Evolutionary conservation across 768 basidiomycete genomes (phyloP).

Genomic region (Obba rivulosa): DNA sequence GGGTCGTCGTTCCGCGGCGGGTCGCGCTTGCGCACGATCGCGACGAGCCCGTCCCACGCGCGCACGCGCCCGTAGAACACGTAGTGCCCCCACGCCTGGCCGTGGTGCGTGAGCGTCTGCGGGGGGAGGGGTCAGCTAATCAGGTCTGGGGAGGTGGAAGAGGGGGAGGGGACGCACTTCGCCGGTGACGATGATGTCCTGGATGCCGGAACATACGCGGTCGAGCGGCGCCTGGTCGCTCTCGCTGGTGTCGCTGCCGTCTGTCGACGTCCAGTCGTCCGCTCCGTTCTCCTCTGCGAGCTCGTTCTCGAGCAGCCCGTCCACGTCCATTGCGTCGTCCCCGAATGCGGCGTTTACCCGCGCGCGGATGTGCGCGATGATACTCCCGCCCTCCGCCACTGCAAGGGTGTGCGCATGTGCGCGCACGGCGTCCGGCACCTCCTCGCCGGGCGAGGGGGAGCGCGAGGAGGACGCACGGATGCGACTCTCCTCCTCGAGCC

Average conservation of each 20-base stretch:
- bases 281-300: not conserved
- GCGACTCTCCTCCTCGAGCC: not conserved
- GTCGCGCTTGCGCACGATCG: slow-evolving; percentile 26
- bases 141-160: not conserved
- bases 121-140: not conserved
- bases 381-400: not conserved
- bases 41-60: slow-evolving; percentile 32
- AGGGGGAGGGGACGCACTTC: slow-evolving; percentile 31
- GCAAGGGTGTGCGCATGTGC: not conserved
- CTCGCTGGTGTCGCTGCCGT: slow-evolving; percentile 1
- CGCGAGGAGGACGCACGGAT: no score
- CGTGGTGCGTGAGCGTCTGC: slow-evolving; percentile 41
- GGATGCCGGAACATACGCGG: slow-evolving; percentile 45
- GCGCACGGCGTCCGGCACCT: slow-evolving; percentile 1
- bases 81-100: slow-evolving; percentile 28
- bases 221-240: not conserved
- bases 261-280: slow-evolving; percentile 6
- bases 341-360: slow-evolving; percentile 4
- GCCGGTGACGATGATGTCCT: slow-evolving; percentile 58
- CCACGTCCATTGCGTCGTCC: slow-evolving; percentile 3
- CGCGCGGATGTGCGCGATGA: not conserved
- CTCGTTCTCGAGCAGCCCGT: slow-evolving; percentile 8
- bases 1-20: not conserved
- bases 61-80: slow-evolving; percentile 32
- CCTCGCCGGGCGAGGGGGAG: slow-evolving; percentile 1